Conservation (phyloP, 2,329 filamentous ascomycete genomes). For the Lithohypha guttulata region DNA sequence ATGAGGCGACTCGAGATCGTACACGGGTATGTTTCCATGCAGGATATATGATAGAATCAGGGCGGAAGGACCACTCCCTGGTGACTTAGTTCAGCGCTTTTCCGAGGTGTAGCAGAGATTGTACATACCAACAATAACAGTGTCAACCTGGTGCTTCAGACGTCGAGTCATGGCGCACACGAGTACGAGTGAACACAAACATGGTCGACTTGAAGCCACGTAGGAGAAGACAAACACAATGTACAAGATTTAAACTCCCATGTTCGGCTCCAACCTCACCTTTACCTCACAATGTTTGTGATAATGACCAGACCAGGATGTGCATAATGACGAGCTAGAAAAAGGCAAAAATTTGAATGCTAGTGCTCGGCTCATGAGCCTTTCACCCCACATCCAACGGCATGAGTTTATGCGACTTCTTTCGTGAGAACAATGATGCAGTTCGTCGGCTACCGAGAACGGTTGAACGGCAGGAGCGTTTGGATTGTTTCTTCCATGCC, state of each 20-base stretch:
- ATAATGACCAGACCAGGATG: slow-evolving; percentile 1
- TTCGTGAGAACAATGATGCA: too few relatives aligned
- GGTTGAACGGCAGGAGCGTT: too few relatives aligned
- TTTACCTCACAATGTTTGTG: slow-evolving; percentile 8
- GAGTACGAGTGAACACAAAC: background rate
- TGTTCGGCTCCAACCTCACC: too few relatives aligned
- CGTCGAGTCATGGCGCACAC: slow-evolving; percentile 16
- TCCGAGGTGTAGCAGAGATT: background rate
- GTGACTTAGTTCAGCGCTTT: background rate
- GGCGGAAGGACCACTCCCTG: slow-evolving; percentile 52
- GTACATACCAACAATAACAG: slow-evolving; percentile 25
- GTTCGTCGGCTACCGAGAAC: too few relatives aligned
- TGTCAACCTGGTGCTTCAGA: slow-evolving; percentile 21
- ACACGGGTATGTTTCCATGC: slow-evolving; percentile 50
- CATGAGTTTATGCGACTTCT: too few relatives aligned
- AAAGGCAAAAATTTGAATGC: slow-evolving; percentile 1
- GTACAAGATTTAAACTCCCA: too few relatives aligned
- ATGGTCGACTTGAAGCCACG: background rate
- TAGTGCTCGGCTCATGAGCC: too few relatives aligned
- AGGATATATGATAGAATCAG: slow-evolving; percentile 53
- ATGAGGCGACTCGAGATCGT: slow-evolving; percentile 40
- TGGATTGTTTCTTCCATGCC: too few relatives aligned
- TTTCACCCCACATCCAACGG: too few relatives aligned
- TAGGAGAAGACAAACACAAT: too few relatives aligned
- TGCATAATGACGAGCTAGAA: background rate